A percentile compares a stretch with the other conserved stretches of the same genome.
Conservation (phyloP, 2,329 filamentous ascomycete genomes). For the Cryphonectria japonica region DNA sequence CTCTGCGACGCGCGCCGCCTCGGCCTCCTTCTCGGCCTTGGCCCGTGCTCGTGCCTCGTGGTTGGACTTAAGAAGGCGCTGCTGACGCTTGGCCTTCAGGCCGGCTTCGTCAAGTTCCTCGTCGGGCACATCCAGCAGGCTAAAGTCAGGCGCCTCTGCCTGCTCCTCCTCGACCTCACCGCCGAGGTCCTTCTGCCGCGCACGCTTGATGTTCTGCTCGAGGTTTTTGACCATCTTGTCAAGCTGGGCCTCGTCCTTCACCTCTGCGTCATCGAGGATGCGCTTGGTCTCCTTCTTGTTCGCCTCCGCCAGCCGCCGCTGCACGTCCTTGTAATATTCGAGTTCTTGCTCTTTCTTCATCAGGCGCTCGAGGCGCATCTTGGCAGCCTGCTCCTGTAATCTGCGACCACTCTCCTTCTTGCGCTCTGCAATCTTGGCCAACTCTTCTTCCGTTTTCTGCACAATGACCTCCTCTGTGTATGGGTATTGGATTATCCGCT, state of each 20-base stretch:
- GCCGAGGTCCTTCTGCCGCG: slow-evolving; percentile 90
- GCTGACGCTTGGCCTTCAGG: slow-evolving; percentile 89
- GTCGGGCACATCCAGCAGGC: slow-evolving; percentile 85
- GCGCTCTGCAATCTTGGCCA: slow-evolving; percentile 86
- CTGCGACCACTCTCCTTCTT: slow-evolving; percentile 92
- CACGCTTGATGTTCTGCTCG: slow-evolving; percentile 86
- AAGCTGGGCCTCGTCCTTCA: slow-evolving; percentile 87
- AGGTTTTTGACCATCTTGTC: slow-evolving; percentile 86
- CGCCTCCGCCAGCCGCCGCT: slow-evolving; percentile 70
- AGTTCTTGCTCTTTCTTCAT: slow-evolving; percentile 95
- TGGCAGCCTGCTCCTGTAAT: slow-evolving; percentile 93
- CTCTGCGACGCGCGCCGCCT: slow-evolving; percentile 82
- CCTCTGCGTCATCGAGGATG: slow-evolving; percentile 84
- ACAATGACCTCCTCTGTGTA: slow-evolving; percentile 88
- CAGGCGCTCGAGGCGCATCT: slow-evolving; percentile 93
- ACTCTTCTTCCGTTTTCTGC: slow-evolving; percentile 93
- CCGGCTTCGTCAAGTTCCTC: slow-evolving; percentile 91
- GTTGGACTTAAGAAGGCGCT: slow-evolving; percentile 91
- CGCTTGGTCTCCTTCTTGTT: slow-evolving; percentile 91
- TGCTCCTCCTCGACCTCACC: slow-evolving; percentile 78
- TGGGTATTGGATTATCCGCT: slow-evolving; percentile 88
- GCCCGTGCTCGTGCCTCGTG: slow-evolving; percentile 91
- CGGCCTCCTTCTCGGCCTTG: slow-evolving; percentile 92
- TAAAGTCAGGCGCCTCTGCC: slow-evolving; percentile 80
- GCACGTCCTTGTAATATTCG: slow-evolving; percentile 88